A percentile compares a stretch with the other conserved stretches of the same genome.
These are phyloP conservation scores for Pyrenophora teres DNA, from an alignment of 2,329 filamentous ascomycete species.

Conservation along the genomic window DNA sequence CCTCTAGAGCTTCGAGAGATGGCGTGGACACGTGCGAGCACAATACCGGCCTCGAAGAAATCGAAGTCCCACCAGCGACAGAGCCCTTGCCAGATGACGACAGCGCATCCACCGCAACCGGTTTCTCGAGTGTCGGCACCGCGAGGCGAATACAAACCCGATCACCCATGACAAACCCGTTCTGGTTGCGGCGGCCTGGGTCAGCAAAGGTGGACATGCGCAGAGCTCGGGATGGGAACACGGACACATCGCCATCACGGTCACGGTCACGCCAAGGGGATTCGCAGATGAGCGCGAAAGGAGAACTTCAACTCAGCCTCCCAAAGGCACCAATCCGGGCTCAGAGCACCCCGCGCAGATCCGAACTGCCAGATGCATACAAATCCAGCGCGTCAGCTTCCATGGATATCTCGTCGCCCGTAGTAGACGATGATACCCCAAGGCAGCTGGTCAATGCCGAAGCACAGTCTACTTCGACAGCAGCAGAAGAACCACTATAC, in stretches of 20 bases:
- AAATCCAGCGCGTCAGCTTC: constrained; percentile 32
- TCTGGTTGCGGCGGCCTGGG: constrained; percentile 32
- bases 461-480: background rate
- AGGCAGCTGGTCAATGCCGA: background rate
- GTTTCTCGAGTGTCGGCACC: constrained; percentile 26
- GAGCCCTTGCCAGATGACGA: constrained; percentile 19
- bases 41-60: constrained; percentile 14
- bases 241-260: constrained; percentile 28
- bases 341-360: constrained; percentile 2
- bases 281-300: constrained; percentile 6
- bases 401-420: constrained; percentile 29
- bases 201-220: constrained; percentile 9
- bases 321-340: constrained; percentile 19
- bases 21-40: constrained; percentile 6
- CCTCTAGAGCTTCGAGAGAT: constrained; percentile 19
- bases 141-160: constrained; percentile 14
- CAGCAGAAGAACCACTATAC: too few relatives aligned
- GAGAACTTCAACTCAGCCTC: constrained; percentile 20
- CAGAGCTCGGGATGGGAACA: constrained; percentile 10
- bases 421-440: background rate
- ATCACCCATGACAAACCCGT: constrained; percentile 22
- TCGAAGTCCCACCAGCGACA: constrained; percentile 24
- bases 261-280: constrained; percentile 16
- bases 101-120: constrained; percentile 13
- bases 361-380: constrained; percentile 9